Base-by-base conservation (phyloP, 768 basidiomycete species). In the Suillus hirtellus region DNA sequence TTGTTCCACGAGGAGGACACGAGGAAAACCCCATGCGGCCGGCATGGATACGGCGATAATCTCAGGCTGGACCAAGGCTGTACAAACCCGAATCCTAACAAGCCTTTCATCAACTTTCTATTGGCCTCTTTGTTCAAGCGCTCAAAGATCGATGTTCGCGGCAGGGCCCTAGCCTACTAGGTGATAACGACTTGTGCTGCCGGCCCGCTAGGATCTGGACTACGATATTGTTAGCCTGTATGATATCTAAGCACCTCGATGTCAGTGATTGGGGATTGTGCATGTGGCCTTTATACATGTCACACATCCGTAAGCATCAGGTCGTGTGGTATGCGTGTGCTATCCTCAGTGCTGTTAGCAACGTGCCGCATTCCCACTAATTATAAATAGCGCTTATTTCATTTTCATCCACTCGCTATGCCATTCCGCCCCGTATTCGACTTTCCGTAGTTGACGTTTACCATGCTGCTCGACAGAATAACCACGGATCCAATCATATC, bases 1-100 rank as follows among this genome's bases (percentile, higher is more conserved):
- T 78, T 92, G 40, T 97, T 99, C 83, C 90, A 93, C 55, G 96
- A 98, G 64, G 49, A 14, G 31, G 31, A 31, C 31, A 52, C 17
- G 93, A 95, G 55, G 93, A 47, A 12, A 81, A 79, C 35, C 72
- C 72, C 17, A 12, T 50, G 24, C 27, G 27, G 27, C 27, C 27
- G 27, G 27, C 27, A 66, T 79, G 54, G 89, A 89, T 63, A 31
- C 31, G 31, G 31, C 31, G 5, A 31, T 31, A 31, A 6, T 31
- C 31, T 31, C 4, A 31, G 31, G 31, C 31, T 31, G 35, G 9
- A 10, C 35, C 9, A 9, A 31, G 31, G 31, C 31, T 31, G 35
- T 35, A 10, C 35, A 35, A 9, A 35, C 35, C 8, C 10, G 8
- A 35, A 35, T 35, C 35, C 35, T 10, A 35, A 40, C n/a, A 8